phyloP scores from a whole-genome alignment of 768 basidiomycete genomes.

The Mrakia blollopis region DNA sequence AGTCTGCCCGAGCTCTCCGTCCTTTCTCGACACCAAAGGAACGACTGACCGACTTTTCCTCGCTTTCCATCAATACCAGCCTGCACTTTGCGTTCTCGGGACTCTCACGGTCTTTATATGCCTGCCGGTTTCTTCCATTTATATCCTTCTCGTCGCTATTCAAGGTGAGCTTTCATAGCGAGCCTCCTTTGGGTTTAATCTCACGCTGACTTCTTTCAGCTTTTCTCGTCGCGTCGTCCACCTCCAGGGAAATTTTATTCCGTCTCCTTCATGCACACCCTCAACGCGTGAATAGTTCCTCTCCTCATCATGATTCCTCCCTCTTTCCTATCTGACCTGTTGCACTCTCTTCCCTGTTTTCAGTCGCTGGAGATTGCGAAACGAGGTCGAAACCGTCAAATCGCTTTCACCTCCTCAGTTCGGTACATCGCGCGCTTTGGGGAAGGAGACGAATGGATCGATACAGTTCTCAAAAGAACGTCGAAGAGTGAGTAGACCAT shows the following conservation, averaged over 20 bases:
- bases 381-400: neutral
- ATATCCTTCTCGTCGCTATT: neutral
- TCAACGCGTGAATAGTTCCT: neutral
- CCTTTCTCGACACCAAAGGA: neutral
- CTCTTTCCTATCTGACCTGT: neutral
- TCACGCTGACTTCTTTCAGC: neutral
- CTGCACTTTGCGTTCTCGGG: neutral
- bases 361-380: neutral
- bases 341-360: too few relatives aligned
- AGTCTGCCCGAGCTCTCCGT: neutral
- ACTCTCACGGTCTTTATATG: neutral
- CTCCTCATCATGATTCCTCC: neutral
- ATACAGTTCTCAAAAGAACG: neutral
- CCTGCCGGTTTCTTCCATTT: neutral
- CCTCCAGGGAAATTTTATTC: slow-evolving; percentile 6
- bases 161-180: neutral
- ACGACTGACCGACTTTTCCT: neutral
- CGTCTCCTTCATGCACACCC: slow-evolving; percentile 1
- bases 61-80: neutral
- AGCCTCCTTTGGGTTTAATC: too few relatives aligned
- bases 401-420: neutral
- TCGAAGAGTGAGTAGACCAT: neutral
- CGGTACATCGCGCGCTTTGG: neutral
- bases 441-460: neutral
- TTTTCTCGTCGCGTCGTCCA: neutral